A percentile compares a stretch with the other conserved stretches of the same genome.
These are phyloP conservation scores for Lepidium aucheri DNA, from an alignment of 345 rosid genomes.

Conservation along the genomic window DNA sequence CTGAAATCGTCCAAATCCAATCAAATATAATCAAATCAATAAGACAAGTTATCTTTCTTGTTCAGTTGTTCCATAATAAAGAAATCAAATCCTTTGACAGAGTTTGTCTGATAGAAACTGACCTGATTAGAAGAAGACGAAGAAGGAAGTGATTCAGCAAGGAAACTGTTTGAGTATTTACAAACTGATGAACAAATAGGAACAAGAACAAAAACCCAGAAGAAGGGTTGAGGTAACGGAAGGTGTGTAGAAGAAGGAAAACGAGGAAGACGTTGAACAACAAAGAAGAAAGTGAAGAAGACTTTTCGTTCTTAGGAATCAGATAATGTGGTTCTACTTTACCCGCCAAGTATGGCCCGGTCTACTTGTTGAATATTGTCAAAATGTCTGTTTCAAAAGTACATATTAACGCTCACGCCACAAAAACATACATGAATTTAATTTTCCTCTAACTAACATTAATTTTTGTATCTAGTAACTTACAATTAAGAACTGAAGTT, in stretches of 20 bases:
- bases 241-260: not conserved
- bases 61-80: not conserved
- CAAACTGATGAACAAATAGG: not conserved
- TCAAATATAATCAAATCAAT: not conserved
- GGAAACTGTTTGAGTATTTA: not conserved
- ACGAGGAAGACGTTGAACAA: conserved; percentile 20
- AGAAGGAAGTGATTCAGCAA: conserved; percentile 1
- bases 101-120: not conserved
- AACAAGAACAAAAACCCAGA: not conserved
- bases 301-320: not conserved
- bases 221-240: not conserved
- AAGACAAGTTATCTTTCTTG: not conserved
- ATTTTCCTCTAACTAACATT: not conserved
- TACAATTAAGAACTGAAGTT: not conserved
- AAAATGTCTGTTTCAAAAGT: conserved; percentile 10
- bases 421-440: not conserved
- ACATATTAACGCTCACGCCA: conserved; percentile 8
- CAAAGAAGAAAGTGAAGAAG: conserved; percentile 7
- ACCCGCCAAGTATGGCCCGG: conserved; percentile 24
- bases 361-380: conserved; percentile 15
- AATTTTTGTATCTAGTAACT: not conserved
- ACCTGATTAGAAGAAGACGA: conserved; percentile 9
- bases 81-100: not conserved
- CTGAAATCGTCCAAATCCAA: conserved; percentile 13
- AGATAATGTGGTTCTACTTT: conserved; percentile 22